Conservation (phyloP, 208 protist species). For the Hexamita inflata region DNA sequence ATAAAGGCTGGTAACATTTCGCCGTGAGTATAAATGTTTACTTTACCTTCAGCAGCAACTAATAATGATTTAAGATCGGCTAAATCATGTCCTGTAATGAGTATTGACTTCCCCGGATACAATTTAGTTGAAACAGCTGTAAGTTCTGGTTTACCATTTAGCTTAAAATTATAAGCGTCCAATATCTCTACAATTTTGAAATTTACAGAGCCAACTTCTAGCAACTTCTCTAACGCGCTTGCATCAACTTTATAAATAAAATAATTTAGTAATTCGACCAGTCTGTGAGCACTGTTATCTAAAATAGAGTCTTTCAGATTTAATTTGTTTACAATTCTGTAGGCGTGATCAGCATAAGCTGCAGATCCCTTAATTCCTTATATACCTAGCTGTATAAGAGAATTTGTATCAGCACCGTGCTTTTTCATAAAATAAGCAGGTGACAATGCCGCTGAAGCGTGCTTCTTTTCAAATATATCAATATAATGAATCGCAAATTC, state of each 20-base stretch:
- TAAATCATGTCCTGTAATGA: slow-evolving; percentile 35
- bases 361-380: background rate
- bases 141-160: too few species aligned
- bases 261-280: too few species aligned
- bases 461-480: background rate
- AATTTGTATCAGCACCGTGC: background rate
- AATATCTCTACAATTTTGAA: too few species aligned
- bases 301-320: background rate
- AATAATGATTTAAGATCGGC: slow-evolving; percentile 52
- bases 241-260: too few species aligned
- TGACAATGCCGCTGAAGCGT: background rate
- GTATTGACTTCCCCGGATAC: slow-evolving; percentile 28
- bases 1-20: slow-evolving; percentile 64
- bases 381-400: background rate
- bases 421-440: background rate
- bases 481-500: background rate
- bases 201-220: too few species aligned
- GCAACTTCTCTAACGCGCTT: too few species aligned
- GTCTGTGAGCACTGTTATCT: too few species aligned
- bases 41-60: slow-evolving; percentile 31
- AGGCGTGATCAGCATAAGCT: background rate
- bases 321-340: background rate
- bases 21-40: slow-evolving; percentile 69
- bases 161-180: too few species aligned
- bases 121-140: background rate